These are phyloP conservation scores for Penicillium sp. DNA, from an alignment of 2,329 filamentous ascomycete genomes.

Conservation along the genomic window DNA sequence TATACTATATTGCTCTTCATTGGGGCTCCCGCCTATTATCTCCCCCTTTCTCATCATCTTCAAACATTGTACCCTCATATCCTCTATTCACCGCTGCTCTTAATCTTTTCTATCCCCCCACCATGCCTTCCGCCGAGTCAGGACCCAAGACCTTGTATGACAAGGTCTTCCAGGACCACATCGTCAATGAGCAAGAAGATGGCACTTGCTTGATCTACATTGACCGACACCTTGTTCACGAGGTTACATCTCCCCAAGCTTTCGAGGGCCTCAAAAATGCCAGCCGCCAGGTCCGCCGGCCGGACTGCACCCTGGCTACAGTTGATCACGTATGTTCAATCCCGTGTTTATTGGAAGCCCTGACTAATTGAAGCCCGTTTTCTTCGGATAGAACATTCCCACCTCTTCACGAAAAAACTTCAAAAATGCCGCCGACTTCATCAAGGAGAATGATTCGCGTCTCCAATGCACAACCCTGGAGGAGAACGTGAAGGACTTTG, in stretches of 20 bases:
- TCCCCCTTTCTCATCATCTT: background rate
- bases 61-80: background rate
- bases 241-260: conserved; percentile 98
- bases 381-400: conserved; percentile 72
- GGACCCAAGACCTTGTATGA: conserved; percentile 87
- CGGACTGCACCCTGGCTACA: conserved; percentile 94
- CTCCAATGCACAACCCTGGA: conserved; percentile 94
- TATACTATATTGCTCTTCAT: conserved; percentile 3
- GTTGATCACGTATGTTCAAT: conserved; percentile 80
- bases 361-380: conserved; percentile 8
- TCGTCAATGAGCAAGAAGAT: conserved; percentile 92
- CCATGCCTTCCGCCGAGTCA: conserved; percentile 72
- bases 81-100: conserved; percentile 6
- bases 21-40: conserved; percentile 2
- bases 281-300: conserved; percentile 79
- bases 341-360: background rate
- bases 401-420: conserved; percentile 87
- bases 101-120: conserved; percentile 28
- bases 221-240: conserved; percentile 93
- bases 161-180: conserved; percentile 92
- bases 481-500: conserved; percentile 95
- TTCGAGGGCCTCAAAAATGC: conserved; percentile 95
- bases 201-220: conserved; percentile 93
- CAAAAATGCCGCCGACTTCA: conserved; percentile 90
- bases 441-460: conserved; percentile 89